Conservation (phyloP, 305 asterid species). For the Solanum hybrid region DNA sequence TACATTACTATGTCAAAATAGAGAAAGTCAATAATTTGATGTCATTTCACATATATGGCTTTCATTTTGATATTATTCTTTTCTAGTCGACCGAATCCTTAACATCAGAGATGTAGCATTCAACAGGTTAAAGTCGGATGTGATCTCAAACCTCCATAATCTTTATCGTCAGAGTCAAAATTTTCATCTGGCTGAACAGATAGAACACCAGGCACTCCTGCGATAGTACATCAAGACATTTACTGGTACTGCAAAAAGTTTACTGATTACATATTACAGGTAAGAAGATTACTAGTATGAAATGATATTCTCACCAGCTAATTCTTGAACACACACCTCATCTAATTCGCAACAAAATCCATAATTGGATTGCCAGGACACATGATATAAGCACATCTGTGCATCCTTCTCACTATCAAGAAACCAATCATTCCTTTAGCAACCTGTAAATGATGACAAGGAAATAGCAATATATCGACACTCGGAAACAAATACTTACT, state of each 20-base stretch:
- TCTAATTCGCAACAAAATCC: constrained; percentile 89
- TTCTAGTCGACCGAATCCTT: not conserved
- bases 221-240: constrained; percentile 7
- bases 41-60: not conserved
- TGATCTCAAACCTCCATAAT: constrained; percentile 53
- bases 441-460: not conserved
- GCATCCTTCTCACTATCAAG: constrained; percentile 66
- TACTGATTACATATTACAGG: not conserved
- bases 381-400: constrained; percentile 83
- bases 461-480: not conserved
- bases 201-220: constrained; percentile 69
- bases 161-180: constrained; percentile 51
- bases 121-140: not conserved
- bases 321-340: constrained; percentile 57
- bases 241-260: not conserved
- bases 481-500: constrained; percentile 38
- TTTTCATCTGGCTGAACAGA: constrained; percentile 60
- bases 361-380: constrained; percentile 56
- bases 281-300: not conserved
- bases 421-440: constrained; percentile 14
- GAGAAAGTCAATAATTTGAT: not conserved
- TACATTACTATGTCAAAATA: not conserved
- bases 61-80: not conserved
- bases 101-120: not conserved
- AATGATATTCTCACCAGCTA: constrained; percentile 47